Evolutionary conservation across 2,329 filamentous ascomycete genomes (phyloP).

Genomic region (Microascus cirrosus): DNA sequence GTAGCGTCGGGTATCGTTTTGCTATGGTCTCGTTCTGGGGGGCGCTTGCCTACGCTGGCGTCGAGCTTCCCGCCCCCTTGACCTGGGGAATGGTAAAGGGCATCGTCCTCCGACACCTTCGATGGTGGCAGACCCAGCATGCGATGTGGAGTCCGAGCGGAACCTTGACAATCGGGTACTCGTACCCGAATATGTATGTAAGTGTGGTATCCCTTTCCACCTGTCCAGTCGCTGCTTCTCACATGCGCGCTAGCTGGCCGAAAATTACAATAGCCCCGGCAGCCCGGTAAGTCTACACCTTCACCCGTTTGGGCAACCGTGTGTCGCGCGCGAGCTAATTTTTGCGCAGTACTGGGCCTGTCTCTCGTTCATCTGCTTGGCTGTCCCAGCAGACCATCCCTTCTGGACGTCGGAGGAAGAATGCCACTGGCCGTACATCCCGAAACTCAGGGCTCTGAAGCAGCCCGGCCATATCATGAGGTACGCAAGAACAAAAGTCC

Average conservation of each 20-base stretch:
- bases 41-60: constrained; percentile 62
- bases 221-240: neutral
- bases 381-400: constrained; percentile 56
- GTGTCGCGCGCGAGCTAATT: neutral
- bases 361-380: constrained; percentile 64
- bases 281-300: constrained; percentile 33
- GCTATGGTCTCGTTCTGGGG: constrained; percentile 81
- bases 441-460: constrained; percentile 46
- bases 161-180: constrained; percentile 65
- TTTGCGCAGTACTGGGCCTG: constrained; percentile 64
- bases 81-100: constrained; percentile 75
- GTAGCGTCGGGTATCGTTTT: constrained; percentile 72
- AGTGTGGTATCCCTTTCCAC: constrained; percentile 14
- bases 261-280: constrained; percentile 75
- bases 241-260: constrained; percentile 44
- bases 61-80: constrained; percentile 59
- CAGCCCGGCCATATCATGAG: constrained; percentile 65
- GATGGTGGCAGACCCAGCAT: constrained; percentile 69
- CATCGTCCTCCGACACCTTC: constrained; percentile 59
- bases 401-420: constrained; percentile 66
- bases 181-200: constrained; percentile 66
- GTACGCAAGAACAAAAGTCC: constrained; percentile 12
- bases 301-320: neutral
- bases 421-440: constrained; percentile 41
- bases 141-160: constrained; percentile 67